Evolutionary conservation across 2,329 filamentous ascomycete species (phyloP).

Genomic region (Bisporella sp.): DNA sequence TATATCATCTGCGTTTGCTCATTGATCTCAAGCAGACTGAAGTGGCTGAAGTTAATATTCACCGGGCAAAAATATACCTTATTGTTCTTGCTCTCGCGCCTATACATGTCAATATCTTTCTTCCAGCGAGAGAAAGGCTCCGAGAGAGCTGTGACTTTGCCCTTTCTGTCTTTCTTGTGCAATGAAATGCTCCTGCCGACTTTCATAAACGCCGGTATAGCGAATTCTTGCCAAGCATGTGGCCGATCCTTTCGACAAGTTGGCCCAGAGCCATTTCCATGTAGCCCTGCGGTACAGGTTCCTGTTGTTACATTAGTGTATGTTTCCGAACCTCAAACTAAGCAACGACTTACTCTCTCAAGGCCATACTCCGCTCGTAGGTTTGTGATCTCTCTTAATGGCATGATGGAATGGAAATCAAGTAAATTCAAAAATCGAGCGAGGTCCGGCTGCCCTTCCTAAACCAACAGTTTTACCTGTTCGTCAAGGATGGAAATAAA

Average conservation of each 20-base stretch:
- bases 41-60: slow-evolving; percentile 18
- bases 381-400: slow-evolving; percentile 8
- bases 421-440: slow-evolving; percentile 12
- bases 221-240: slow-evolving; percentile 7
- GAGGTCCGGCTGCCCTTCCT: slow-evolving; percentile 13
- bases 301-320: slow-evolving; percentile 11
- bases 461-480: slow-evolving; percentile 14
- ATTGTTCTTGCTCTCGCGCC: slow-evolving; percentile 6
- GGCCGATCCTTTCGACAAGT: slow-evolving; percentile 7
- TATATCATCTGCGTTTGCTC: slow-evolving; percentile 19
- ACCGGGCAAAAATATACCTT: slow-evolving; percentile 14
- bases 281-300: slow-evolving; percentile 8
- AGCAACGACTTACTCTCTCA: slow-evolving; percentile 11
- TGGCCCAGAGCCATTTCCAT: slow-evolving; percentile 8
- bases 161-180: slow-evolving; percentile 12
- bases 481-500: slow-evolving; percentile 16
- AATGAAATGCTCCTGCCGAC: slow-evolving; percentile 17
- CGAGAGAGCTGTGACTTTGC: slow-evolving; percentile 8
- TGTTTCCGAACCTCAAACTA: slow-evolving; percentile 3
- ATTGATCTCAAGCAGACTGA: slow-evolving; percentile 25
- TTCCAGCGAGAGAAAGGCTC: slow-evolving; percentile 10
- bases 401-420: slow-evolving; percentile 12
- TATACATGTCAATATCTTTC: slow-evolving; percentile 12
- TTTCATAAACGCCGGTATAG: slow-evolving; percentile 15
- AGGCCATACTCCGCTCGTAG: slow-evolving; percentile 11